A percentile compares a stretch with the other conserved stretches of the same genome.
Conservation (phyloP, 257 asterid species). For the Capsicum chinense region DNA sequence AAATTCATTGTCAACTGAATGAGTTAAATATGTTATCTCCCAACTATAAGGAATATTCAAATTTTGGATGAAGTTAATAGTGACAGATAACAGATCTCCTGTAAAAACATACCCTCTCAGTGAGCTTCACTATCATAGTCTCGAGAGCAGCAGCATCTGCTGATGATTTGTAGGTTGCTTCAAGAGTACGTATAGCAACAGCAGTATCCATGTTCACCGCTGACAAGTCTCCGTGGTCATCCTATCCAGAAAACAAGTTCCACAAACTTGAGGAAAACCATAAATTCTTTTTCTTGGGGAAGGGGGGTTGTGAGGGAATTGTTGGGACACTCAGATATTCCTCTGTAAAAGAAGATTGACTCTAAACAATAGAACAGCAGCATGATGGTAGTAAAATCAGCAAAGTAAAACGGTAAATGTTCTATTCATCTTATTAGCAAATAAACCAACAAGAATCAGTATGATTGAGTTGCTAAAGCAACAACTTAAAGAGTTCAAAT, state of each 20-base stretch:
- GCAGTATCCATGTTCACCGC: slow-evolving; percentile 99
- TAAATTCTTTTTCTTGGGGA: background rate
- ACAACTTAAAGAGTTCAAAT: slow-evolving; percentile 6
- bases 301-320: background rate
- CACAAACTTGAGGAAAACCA: slow-evolving; percentile 21
- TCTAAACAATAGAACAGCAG: slow-evolving; percentile 18
- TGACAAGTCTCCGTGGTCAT: slow-evolving; percentile 92
- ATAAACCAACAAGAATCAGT: slow-evolving; percentile 5
- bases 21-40: slow-evolving; percentile 3
- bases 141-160: slow-evolving; percentile 94
- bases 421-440: background rate
- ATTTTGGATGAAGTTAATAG: background rate
- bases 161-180: slow-evolving; percentile 89
- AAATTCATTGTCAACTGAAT: background rate
- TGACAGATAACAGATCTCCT: background rate
- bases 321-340: background rate
- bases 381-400: background rate
- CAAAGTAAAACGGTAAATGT: background rate
- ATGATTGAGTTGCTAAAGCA: background rate
- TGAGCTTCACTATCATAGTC: slow-evolving; percentile 78
- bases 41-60: background rate
- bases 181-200: slow-evolving; percentile 98
- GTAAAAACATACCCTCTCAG: slow-evolving; percentile 68
- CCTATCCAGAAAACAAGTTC: slow-evolving; percentile 56
- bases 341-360: slow-evolving; percentile 16